Conservation (phyloP, 768 basidiomycete species). For the Panellus pusillus region DNA sequence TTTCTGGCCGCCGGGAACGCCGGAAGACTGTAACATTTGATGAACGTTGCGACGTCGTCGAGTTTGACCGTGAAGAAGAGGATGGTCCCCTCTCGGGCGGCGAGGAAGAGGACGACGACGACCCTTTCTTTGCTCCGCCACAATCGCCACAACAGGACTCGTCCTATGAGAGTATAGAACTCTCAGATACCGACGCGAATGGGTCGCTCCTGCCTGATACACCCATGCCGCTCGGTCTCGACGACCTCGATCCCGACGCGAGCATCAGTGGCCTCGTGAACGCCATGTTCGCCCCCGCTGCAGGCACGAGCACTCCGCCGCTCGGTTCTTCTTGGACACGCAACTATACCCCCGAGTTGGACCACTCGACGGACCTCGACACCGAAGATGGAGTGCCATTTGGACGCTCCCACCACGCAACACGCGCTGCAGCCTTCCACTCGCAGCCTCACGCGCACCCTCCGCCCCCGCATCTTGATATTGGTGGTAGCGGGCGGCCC, state of each 20-base stretch:
- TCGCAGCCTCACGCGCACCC: conserved; percentile 30
- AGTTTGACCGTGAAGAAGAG: conserved; percentile 69
- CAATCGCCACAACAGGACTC: conserved; percentile 32
- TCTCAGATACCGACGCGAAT: conserved; percentile 38
- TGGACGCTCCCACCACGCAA: conserved; percentile 62
- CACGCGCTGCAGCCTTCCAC: conserved; percentile 49
- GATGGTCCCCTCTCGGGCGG: conserved; percentile 16
- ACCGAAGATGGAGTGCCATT: conserved; percentile 64
- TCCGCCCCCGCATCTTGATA: conserved; percentile 32
- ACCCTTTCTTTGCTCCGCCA: conserved; percentile 45
- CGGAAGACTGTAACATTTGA: conserved; percentile 81
- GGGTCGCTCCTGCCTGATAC: conserved; percentile 28
- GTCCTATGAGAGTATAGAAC: conserved; percentile 46
- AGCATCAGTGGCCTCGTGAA: conserved; percentile 75
- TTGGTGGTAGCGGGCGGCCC: conserved; percentile 10
- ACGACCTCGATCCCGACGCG: conserved; percentile 44
- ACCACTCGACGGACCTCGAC: conserved; percentile 57
- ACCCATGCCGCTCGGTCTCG: conserved; percentile 33
- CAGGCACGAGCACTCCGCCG: conserved; percentile 44
- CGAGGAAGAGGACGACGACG: conserved; percentile 31
- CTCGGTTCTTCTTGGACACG: conserved; percentile 21
- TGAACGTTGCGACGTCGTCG: conserved; percentile 78
- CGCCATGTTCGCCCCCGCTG: conserved; percentile 54
- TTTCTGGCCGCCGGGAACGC: conserved; percentile 51
- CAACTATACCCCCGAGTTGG: conserved; percentile 10